Conservation (phyloP, 495 filamentous ascomycete genomes). For the Penicillium paxilli region DNA sequence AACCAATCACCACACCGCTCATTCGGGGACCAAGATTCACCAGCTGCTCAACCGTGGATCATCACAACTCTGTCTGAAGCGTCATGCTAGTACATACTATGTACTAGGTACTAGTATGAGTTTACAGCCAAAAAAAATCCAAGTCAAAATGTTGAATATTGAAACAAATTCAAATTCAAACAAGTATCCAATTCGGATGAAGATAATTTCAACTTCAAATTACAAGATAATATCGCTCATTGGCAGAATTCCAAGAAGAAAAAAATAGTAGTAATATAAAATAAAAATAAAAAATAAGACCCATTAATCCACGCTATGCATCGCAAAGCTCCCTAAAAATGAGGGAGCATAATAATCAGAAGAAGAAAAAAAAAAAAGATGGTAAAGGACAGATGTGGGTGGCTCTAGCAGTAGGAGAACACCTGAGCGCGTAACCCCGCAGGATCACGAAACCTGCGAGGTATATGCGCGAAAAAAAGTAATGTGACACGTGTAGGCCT, state of each 20-base stretch:
- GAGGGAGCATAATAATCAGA: conserved; percentile 11
- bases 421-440: background rate
- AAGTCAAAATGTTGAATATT: background rate
- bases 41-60: background rate
- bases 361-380: background rate
- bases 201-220: conserved; percentile 7
- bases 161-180: background rate
- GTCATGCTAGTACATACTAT: too few relatives aligned
- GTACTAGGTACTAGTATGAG: background rate
- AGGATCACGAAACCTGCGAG: conserved; percentile 11
- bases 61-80: background rate
- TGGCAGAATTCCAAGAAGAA: conserved; percentile 17
- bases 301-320: conserved; percentile 32
- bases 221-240: conserved; percentile 24
- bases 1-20: background rate
- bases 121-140: background rate
- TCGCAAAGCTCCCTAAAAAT: conserved; percentile 24
- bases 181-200: background rate
- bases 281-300: too few relatives aligned
- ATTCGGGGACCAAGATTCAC: background rate
- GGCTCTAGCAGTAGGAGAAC: conserved; percentile 3
- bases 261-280: too few relatives aligned
- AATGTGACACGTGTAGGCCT: conserved; percentile 25
- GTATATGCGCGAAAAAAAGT: conserved; percentile 10
- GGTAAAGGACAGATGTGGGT: conserved; percentile 4